A percentile compares a stretch with the other conserved stretches of the same genome.
phyloP scores from a whole-genome alignment of 805 yeast genomes.

The Wickerhamiella parazyma region DNA sequence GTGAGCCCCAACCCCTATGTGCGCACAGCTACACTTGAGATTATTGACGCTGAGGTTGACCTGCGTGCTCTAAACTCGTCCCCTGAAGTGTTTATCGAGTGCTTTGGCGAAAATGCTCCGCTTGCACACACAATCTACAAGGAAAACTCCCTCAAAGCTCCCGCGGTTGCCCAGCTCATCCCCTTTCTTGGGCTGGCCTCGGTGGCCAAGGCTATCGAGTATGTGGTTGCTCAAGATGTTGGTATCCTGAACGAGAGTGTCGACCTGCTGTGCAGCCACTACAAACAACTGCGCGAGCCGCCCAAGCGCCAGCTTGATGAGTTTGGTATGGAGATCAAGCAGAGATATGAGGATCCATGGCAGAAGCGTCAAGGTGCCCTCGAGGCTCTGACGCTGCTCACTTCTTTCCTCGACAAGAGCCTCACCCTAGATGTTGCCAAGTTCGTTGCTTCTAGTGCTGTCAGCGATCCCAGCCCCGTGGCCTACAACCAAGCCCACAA shows the following conservation, averaged over 20 bases:
- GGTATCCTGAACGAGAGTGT: constrained; percentile 27
- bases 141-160: constrained; percentile 44
- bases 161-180: constrained; percentile 32
- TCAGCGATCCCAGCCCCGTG: constrained; percentile 58
- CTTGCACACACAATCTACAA: constrained; percentile 76
- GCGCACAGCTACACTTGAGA: constrained; percentile 67
- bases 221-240: constrained; percentile 30
- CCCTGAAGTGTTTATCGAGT: constrained; percentile 64
- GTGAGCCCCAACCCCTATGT: constrained; percentile 57
- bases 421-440: constrained; percentile 18
- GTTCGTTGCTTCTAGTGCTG: constrained; percentile 41
- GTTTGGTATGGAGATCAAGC: constrained; percentile 61
- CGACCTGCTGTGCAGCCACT: constrained; percentile 39
- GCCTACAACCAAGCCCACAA: constrained; percentile 77
- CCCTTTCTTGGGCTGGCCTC: constrained; percentile 49
- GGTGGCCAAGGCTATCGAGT: constrained; percentile 53
- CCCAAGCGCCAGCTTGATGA: constrained; percentile 37
- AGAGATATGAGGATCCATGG: constrained; percentile 64
- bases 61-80: constrained; percentile 34
- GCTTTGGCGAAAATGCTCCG: constrained; percentile 59
- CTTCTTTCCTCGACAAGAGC: constrained; percentile 31
- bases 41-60: constrained; percentile 64
- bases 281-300: constrained; percentile 50
- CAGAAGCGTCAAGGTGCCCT: constrained; percentile 77
- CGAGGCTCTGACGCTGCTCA: constrained; percentile 42